Conservation (phyloP, 306 rosid genomes). For the Cucumis melo region DNA sequence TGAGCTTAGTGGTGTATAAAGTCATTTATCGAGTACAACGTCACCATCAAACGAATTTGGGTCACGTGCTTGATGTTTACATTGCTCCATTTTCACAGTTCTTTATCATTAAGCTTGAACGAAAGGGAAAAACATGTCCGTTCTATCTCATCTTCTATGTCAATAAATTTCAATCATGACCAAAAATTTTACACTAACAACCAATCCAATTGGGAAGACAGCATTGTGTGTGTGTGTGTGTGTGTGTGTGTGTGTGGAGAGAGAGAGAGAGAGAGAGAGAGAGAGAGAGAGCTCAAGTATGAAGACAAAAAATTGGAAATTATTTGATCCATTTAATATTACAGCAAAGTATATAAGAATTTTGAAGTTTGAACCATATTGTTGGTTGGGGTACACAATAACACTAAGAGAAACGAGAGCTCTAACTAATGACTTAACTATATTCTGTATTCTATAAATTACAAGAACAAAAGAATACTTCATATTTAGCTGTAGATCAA, state of each 20-base stretch:
- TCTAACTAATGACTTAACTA: slow-evolving; percentile 21
- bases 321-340: background rate
- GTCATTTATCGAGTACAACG: too few species aligned
- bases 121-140: too few species aligned
- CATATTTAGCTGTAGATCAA: slow-evolving; percentile 6
- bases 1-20: too few species aligned
- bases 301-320: background rate
- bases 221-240: too few species aligned
- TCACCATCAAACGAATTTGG: too few species aligned
- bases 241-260: too few species aligned
- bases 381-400: slow-evolving; percentile 36
- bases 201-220: background rate
- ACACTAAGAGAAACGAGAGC: slow-evolving; percentile 12
- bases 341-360: background rate
- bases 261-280: background rate
- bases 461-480: slow-evolving; percentile 41
- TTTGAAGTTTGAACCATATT: slow-evolving; percentile 26
- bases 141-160: too few species aligned
- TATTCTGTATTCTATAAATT: slow-evolving; percentile 14
- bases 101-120: too few species aligned
- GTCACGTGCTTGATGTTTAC: too few species aligned
- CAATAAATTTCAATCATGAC: too few species aligned
- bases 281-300: background rate
- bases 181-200: too few species aligned
- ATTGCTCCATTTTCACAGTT: too few species aligned